Base-by-base conservation (phyloP, 2,329 filamentous ascomycete genomes). In the Pezicula rhizophila region DNA sequence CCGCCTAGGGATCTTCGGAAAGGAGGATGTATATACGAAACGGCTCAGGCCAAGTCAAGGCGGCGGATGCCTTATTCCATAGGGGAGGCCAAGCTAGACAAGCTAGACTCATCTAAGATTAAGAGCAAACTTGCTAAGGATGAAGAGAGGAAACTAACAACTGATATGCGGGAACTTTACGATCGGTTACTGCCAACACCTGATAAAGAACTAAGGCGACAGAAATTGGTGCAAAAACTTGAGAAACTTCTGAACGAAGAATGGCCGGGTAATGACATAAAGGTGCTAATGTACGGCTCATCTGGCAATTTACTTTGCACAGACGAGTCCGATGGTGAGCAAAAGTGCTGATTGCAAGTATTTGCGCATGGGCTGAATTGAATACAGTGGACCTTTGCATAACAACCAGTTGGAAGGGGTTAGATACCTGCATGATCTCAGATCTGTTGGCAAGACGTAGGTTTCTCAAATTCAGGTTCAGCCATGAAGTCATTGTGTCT, bases 281-380 rank as follows among this genome's bases (percentile, higher is more conserved):
- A 80, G 57, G 93, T 96, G 33, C 85, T 93, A 66, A 82, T 97
- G 14, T 99, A 99, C 76, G 93, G 93, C n/a, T 97, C 93, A 5
- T 97, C 93, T 4, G 93, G 93, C 42, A 99, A 99, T 68, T 73
- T 93, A 66, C 74, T 99, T 49, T 96, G 90, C 68, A 96, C 92
- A 31, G 91, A 89, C 67, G 90, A 96, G 64, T 99, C 93, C 46
- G 93, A 99, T 72, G 89, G 90, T 96, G 74, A 60, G 83, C 73
- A 31, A 39, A 20, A 20, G n/a, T 11, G 4, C 12, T 47, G 15
- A 31, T 31, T 40, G 33, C 23, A 11, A 7, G 20, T 14, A 28
- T 12, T 20, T 31, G 41, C 23, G 14, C n/a, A 14, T 44, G 35
- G 48, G 28, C 51, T 54, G 46, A 54, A 10, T 42, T 12, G 15